Percentiles rank a stretch among this genome's conserved stretches.
Evolutionary conservation across 2,329 filamentous ascomycete species (phyloP).

Genomic region (Aspergillus sp.): DNA sequence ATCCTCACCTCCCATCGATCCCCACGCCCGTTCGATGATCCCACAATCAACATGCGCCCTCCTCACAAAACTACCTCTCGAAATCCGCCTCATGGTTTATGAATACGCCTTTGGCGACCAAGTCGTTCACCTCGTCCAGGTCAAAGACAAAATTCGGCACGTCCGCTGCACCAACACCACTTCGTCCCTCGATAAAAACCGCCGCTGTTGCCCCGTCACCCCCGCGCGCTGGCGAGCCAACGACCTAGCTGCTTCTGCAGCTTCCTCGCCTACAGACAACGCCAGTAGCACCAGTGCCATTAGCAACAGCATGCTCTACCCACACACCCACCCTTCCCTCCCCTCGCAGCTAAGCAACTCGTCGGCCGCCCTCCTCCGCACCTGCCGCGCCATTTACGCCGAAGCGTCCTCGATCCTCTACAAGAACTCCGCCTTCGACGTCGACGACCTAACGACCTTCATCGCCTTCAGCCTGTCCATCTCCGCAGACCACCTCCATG

Average conservation of each 20-base stretch:
- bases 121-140: constrained; percentile 36
- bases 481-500: constrained; percentile 15
- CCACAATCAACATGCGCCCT: constrained; percentile 23
- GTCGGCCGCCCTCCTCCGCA: constrained; percentile 27
- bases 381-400: constrained; percentile 36
- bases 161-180: constrained; percentile 29
- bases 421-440: constrained; percentile 30
- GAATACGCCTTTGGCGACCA: constrained; percentile 35
- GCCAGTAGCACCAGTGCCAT: constrained; percentile 17
- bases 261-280: neutral
- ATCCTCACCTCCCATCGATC: constrained; percentile 14
- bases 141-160: constrained; percentile 36
- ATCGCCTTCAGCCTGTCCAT: constrained; percentile 31
- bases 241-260: neutral
- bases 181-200: constrained; percentile 27
- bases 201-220: constrained; percentile 34
- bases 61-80: constrained; percentile 31
- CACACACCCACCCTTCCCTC: constrained; percentile 31
- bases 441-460: constrained; percentile 39
- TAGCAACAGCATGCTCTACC: constrained; percentile 29
- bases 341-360: constrained; percentile 25
- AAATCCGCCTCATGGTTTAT: constrained; percentile 42
- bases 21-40: constrained; percentile 15
- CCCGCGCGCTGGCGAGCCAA: constrained; percentile 31
- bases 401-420: constrained; percentile 34